These are phyloP conservation scores for Calocybe gambosa DNA, from an alignment of 1,284 basidiomycete genomes.

Conservation along the genomic window DNA sequence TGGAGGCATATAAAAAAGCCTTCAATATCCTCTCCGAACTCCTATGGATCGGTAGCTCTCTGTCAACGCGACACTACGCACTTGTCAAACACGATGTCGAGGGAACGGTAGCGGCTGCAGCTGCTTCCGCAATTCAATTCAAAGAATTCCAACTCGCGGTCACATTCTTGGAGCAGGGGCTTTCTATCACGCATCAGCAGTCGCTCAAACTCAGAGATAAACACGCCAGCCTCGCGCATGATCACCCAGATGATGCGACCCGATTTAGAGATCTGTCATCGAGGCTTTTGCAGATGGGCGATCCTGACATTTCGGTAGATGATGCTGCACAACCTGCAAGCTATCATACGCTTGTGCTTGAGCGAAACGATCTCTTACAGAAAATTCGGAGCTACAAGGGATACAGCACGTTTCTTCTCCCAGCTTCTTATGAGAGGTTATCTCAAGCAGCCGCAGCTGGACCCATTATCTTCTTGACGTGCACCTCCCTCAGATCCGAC, in stretches of 20 bases:
- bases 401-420: slow-evolving; percentile 17
- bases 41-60: slow-evolving; percentile 1
- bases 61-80: background rate
- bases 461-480: slow-evolving; percentile 16
- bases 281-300: background rate
- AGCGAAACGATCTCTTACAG: slow-evolving; percentile 10
- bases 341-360: background rate
- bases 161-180: slow-evolving; percentile 10
- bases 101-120: background rate
- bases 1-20: background rate
- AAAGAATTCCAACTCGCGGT: background rate
- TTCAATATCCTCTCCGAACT: background rate
- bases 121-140: background rate
- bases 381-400: slow-evolving; percentile 10
- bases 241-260: background rate
- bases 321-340: background rate
- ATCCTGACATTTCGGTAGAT: background rate
- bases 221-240: background rate
- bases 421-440: slow-evolving; percentile 11
- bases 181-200: slow-evolving; percentile 9
- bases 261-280: background rate
- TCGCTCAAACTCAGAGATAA: slow-evolving; percentile 5
- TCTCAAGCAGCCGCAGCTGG: slow-evolving; percentile 12
- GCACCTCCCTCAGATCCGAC: slow-evolving; percentile 11
- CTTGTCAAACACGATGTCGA: background rate